Base-by-base conservation (phyloP, 2,329 filamentous ascomycete genomes). In the Karstenula rhodostoma region DNA sequence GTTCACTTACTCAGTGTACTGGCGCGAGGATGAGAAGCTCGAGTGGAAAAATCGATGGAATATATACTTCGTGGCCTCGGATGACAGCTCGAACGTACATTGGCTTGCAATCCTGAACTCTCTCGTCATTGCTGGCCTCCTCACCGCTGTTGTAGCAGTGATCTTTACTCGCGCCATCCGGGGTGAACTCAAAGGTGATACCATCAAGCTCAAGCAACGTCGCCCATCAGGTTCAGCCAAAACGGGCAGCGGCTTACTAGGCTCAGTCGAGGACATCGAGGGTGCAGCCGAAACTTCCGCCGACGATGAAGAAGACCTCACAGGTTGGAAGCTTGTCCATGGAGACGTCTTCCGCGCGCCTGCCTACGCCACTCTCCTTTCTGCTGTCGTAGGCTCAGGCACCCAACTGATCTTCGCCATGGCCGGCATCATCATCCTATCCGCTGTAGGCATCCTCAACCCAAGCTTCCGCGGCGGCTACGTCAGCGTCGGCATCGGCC, bases 41-140 rank as follows among this genome's bases (percentile, higher is more conserved):
- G 92, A 95, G 65, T 97, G 93, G 93, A 83, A 84, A 58, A 92
- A 89, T 68, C 87, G 93, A 57, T 97, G 93, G 93, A 91, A 96
- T 71, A 81, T 94, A 57, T 96, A 96, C 77, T 96, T 96, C 79
- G 91, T 90, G 61, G 93, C 94, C 75, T 91, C 95, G 73, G 90
- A 92, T 59, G 91, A 94, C 67, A 91, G 90, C 48, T 89, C 87
- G 27, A 89, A 88, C 73, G 92, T 94, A 25, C 93, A 96, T 75
- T 96, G 92, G 91, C 83, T 96, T 58, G 92, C 93, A 37, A 94
- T 96, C 64, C 78, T 95, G 77, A 96, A 96, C 79, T 95, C 92
- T 0, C 78, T 96, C 65, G 89, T 93, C 66, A 95, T 96, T 66
- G 92, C 90, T 52, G 90, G 90, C 7, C 82, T 95, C 37, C 81